Evolutionary conservation across 768 basidiomycete genomes (phyloP), one percentile per base, ranked within the genome.

Genomic region (Serendipita sp.): DNA sequence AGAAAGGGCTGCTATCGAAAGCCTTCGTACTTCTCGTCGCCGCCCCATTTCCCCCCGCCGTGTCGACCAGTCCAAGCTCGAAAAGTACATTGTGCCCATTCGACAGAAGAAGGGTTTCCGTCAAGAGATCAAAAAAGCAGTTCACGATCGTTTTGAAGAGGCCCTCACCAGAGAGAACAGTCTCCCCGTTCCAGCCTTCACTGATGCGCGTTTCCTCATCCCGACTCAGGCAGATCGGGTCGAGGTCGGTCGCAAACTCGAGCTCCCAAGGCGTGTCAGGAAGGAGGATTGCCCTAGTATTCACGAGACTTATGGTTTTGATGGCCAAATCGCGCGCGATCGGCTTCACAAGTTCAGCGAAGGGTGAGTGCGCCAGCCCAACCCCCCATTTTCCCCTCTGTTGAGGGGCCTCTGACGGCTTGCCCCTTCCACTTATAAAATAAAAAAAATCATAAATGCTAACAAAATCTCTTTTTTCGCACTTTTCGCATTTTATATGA

Each of bases 41-140:
- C 48, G 48, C 48, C 18, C 18, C 16, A 5, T 53, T 10, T 18
- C 32, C 16, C 18, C 32, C 48, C 48, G 48, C n/a, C 48, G 48
- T n/a, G 48, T 53, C 48, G 48, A 53, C 48, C 18, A 53, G 16
- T 8, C 48, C 48, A 53, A 32, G 18, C 18, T 53, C 18, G 32
- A 53, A 53, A 53, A 53, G 48, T 34, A 53, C 56, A 38, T 28
- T 60, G 56, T 60, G 5, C 56, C 56, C 56, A n/a, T 38, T 28
- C 56, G 56, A 24, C 7, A 51, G 18, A 16, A 60, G 34, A 4
- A 34, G 10, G 8, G 10, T 8, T 18, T 18, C 35, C 56, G 56
- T 37, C 4, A 8, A 34, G 56, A 60, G 37, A 10, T 32, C 30
- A 60, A 60, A 10, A 18, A 32, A n/a, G 8, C 18, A 5, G 18